Conservation (phyloP, 2,329 filamentous ascomycete genomes). For the Pezicula rhizophila region DNA sequence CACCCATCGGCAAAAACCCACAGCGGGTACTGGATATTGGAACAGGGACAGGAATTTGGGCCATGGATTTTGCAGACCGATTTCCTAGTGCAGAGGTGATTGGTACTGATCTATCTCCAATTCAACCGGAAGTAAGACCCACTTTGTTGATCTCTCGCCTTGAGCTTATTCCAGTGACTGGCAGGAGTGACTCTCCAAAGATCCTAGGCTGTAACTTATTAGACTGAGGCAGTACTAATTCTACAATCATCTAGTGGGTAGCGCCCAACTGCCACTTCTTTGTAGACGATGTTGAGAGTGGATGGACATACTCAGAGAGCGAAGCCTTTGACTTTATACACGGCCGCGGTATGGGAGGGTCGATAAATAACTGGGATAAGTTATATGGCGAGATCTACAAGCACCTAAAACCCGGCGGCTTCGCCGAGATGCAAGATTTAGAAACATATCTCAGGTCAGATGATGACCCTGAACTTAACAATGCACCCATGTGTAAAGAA, state of each 20-base stretch:
- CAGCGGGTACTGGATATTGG: conserved; percentile 24
- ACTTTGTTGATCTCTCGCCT: no score
- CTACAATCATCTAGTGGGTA: conserved; percentile 8
- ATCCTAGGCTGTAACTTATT: no score
- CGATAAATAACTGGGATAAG: conserved; percentile 3
- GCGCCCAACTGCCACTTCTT: conserved; percentile 20
- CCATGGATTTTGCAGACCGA: conserved; percentile 20
- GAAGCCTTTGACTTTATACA: conserved; percentile 28
- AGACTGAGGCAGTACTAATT: no score
- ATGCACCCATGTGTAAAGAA: conserved; percentile 1
- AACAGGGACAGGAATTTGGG: conserved; percentile 34
- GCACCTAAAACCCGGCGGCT: conserved; percentile 7
- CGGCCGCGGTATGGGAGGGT: conserved; percentile 20
- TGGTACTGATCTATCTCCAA: conserved; percentile 16
- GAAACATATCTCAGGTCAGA: conserved; percentile 5
- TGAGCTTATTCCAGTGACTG: no score
- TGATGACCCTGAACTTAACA: conserved; percentile 4
- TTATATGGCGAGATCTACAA: conserved; percentile 3
- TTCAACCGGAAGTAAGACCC: conserved; percentile 4
- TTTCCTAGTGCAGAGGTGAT: conserved; percentile 10
- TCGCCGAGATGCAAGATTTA: conserved; percentile 5
- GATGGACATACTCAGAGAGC: conserved; percentile 25
- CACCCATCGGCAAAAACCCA: conserved; percentile 7
- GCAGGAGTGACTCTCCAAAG: no score
- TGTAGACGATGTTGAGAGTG: conserved; percentile 23